Conservation (phyloP, 169 alveolate species). For the Plasmodium blacklocki region DNA sequence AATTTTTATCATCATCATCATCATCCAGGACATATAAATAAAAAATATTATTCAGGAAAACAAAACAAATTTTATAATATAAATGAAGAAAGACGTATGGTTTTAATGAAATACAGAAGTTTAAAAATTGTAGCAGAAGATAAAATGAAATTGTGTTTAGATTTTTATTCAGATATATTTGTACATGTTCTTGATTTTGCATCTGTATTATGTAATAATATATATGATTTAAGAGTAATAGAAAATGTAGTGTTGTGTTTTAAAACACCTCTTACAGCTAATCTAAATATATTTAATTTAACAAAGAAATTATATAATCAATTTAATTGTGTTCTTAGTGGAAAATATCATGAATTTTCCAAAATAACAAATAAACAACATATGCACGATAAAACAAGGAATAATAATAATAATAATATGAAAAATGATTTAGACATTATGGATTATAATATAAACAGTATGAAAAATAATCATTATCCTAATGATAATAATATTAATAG, state of each 20-base stretch:
- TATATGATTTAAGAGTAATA: constrained; percentile 54
- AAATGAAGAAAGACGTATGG: constrained; percentile 72
- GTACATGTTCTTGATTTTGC: constrained; percentile 73
- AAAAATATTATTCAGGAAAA: neutral
- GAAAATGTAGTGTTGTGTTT: constrained; percentile 70
- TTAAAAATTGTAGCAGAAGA: constrained; percentile 70
- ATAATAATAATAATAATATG: constrained; percentile 3
- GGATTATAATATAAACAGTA: neutral
- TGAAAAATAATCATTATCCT: neutral
- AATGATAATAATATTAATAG: neutral
- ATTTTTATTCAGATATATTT: constrained; percentile 72
- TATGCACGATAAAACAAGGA: constrained; percentile 8
- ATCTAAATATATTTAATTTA: constrained; percentile 59
- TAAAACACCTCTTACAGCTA: constrained; percentile 69
- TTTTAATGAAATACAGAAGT: constrained; percentile 41
- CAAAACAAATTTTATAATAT: constrained; percentile 23
- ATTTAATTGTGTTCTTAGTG: constrained; percentile 17
- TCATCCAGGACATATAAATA: neutral
- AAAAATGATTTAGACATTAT: neutral
- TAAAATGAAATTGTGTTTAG: constrained; percentile 65
- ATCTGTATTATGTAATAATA: constrained; percentile 64
- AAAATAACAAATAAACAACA: constrained; percentile 44
- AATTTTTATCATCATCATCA: neutral
- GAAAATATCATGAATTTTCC: constrained; percentile 46
- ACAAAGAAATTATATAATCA: constrained; percentile 55